phyloP scores from a whole-genome alignment of 345 rosid species.

The Draba incana region DNA sequence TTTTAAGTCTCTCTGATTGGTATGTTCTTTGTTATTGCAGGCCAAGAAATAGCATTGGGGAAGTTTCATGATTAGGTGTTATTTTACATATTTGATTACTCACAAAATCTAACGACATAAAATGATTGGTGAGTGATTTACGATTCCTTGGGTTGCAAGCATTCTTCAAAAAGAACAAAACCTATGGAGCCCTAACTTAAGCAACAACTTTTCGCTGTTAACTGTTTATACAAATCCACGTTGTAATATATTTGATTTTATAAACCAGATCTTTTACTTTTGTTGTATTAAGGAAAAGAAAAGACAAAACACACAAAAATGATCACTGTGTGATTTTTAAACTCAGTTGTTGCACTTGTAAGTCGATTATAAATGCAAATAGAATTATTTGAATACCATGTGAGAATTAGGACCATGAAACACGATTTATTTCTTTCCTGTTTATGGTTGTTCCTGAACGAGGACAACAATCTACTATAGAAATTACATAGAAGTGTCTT shows the following conservation, averaged over 20 bases:
- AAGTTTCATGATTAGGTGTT: slow-evolving; percentile 23
- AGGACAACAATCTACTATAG: no score
- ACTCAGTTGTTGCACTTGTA: not conserved
- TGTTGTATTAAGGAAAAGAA: not conserved
- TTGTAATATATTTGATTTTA: slow-evolving; percentile 31
- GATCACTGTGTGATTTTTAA: not conserved
- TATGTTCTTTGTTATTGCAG: slow-evolving; percentile 15
- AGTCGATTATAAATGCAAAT: slow-evolving; percentile 23
- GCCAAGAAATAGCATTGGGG: slow-evolving; percentile 41
- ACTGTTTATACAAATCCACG: slow-evolving; percentile 20
- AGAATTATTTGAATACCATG: not conserved
- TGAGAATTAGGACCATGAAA: not conserved
- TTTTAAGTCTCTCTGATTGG: not conserved
- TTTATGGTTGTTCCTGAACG: no score
- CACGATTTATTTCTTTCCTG: no score
- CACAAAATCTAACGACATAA: slow-evolving; percentile 27
- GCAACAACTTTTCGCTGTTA: slow-evolving; percentile 31
- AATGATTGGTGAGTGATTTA: slow-evolving; percentile 25
- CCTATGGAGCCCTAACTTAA: slow-evolving; percentile 17
- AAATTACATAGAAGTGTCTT: no score
- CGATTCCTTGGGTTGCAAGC: slow-evolving; percentile 32
- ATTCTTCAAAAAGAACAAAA: not conserved
- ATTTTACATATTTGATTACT: slow-evolving; percentile 26
- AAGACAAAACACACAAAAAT: not conserved
- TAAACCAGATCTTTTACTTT: slow-evolving; percentile 3